Evolutionary conservation across 176 grass and related monocot species (phyloP).

Genomic region (Eleusine indica): DNA sequence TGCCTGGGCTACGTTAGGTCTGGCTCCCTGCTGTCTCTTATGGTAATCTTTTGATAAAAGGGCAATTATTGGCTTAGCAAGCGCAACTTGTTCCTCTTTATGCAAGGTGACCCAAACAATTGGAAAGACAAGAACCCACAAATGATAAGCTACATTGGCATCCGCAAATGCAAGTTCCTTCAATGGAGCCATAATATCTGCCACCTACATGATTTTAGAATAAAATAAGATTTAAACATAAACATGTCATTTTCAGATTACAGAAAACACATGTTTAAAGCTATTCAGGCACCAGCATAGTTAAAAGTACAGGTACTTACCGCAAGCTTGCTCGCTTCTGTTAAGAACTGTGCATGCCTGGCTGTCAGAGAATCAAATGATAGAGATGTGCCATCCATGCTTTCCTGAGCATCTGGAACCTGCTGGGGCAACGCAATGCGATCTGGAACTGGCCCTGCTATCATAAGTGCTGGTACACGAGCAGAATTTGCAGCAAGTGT

Average conservation of each 20-base stretch:
- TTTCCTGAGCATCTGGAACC: conserved; percentile 57
- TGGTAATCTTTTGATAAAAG: conserved; percentile 98
- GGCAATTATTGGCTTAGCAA: conserved; percentile 95
- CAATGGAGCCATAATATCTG: conserved; percentile 83
- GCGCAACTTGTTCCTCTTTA: conserved; percentile 92
- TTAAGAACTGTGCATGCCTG: conserved; percentile 87
- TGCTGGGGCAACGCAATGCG: conserved; percentile 65
- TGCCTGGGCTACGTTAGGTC: conserved; percentile 95
- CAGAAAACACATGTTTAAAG: conserved; percentile 7
- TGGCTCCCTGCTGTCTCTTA: conserved; percentile 91
- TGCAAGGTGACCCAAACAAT: conserved; percentile 99
- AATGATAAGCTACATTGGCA: conserved; percentile 92
- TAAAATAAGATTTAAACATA: conserved; percentile 22
- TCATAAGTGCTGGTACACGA: conserved; percentile 79
- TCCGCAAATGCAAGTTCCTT: conserved; percentile 95
- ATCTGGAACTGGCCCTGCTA: conserved; percentile 62
- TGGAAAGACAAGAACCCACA: conserved; percentile 99
- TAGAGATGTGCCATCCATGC: conserved; percentile 61
- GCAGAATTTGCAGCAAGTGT: conserved; percentile 93
- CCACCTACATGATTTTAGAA: conserved; percentile 64
- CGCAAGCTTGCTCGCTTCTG: conserved; percentile 85
- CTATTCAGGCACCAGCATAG: neutral
- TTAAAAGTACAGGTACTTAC: conserved; percentile 47
- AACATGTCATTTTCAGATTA: conserved; percentile 24
- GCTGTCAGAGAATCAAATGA: conserved; percentile 79